Percentiles rank a stretch among this genome's conserved stretches.
phyloP scores from a whole-genome alignment of 192 early-diverging fungal genomes.

The Mortierella alpina region DNA sequence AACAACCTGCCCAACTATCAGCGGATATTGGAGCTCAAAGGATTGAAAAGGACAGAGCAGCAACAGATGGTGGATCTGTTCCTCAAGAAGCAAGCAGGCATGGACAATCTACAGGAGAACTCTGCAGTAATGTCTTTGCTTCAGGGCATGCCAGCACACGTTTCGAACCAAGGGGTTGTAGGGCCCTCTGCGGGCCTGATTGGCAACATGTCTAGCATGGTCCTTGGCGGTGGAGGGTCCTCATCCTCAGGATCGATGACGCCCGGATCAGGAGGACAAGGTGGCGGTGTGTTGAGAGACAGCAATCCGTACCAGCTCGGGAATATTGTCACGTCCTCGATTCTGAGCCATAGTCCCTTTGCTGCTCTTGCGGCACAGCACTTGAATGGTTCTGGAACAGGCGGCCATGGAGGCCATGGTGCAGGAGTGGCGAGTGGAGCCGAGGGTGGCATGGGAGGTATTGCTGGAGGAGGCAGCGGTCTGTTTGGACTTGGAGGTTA shows the following conservation, averaged over 20 bases:
- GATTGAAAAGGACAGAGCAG: slow-evolving; percentile 71
- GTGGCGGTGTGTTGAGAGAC: background rate
- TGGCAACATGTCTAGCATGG: slow-evolving; percentile 44
- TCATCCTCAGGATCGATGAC: slow-evolving; percentile 33
- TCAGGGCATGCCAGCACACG: slow-evolving; percentile 43
- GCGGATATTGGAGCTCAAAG: slow-evolving; percentile 89
- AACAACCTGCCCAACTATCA: slow-evolving; percentile 76
- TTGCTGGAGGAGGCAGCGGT: slow-evolving; percentile 1
- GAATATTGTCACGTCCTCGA: slow-evolving; percentile 45
- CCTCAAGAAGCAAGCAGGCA: slow-evolving; percentile 52
- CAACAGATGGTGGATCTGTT: slow-evolving; percentile 65
- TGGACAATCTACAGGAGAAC: slow-evolving; percentile 56
- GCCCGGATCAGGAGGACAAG: background rate
- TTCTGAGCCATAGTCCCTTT: slow-evolving; percentile 51
- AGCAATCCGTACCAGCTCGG: slow-evolving; percentile 37
- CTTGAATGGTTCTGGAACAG: slow-evolving; percentile 11
- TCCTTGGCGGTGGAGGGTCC: slow-evolving; percentile 3
- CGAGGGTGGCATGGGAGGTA: background rate
- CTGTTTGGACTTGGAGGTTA: slow-evolving; percentile 36
- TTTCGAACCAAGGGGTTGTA: slow-evolving; percentile 43
- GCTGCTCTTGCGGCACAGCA: slow-evolving; percentile 41
- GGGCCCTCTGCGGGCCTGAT: slow-evolving; percentile 32
- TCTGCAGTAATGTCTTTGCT: slow-evolving; percentile 56
- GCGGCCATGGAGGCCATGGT: background rate
- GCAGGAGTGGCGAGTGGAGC: slow-evolving; percentile 18